Evolutionary conservation across 2,329 filamentous ascomycete genomes (phyloP).

Genomic region (Xylaria sp.): DNA sequence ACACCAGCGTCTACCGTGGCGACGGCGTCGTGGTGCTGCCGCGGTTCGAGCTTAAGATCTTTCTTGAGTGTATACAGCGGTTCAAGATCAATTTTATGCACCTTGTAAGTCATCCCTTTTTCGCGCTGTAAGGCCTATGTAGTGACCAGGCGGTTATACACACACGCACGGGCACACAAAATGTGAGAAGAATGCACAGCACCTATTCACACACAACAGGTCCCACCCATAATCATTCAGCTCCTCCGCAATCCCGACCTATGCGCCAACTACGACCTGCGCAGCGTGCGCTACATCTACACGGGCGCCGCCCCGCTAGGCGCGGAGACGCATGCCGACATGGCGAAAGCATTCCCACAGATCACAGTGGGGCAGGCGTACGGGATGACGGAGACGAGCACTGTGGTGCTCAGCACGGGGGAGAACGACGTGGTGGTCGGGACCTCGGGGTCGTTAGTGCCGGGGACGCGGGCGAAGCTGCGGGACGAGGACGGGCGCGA

Average conservation of each 20-base stretch:
- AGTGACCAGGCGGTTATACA: background rate
- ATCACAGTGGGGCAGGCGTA: slow-evolving; percentile 75
- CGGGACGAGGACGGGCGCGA: slow-evolving; percentile 76
- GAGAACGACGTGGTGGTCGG: slow-evolving; percentile 75
- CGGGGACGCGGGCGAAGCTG: slow-evolving; percentile 73
- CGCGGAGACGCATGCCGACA: slow-evolving; percentile 74
- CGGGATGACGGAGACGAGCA: slow-evolving; percentile 82
- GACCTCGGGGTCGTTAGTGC: slow-evolving; percentile 76
- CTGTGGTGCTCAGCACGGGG: slow-evolving; percentile 72
- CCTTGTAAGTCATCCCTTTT: slow-evolving; percentile 58
- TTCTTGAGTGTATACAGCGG: slow-evolving; percentile 71
- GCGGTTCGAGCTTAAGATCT: slow-evolving; percentile 75
- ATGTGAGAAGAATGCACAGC: background rate
- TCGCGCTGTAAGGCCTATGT: background rate
- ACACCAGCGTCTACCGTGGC: slow-evolving; percentile 73
- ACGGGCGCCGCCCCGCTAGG: slow-evolving; percentile 84
- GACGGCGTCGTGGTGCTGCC: slow-evolving; percentile 77
- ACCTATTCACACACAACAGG: slow-evolving; percentile 54
- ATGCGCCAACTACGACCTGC: slow-evolving; percentile 76
- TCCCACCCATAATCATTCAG: slow-evolving; percentile 84
- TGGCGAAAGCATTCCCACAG: slow-evolving; percentile 55
- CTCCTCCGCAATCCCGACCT: slow-evolving; percentile 73
- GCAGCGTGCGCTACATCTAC: slow-evolving; percentile 72
- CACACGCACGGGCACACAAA: background rate
- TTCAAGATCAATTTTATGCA: slow-evolving; percentile 75